Base-by-base conservation (phyloP, 441 rosid species). In the Gossypium gossypioides region DNA sequence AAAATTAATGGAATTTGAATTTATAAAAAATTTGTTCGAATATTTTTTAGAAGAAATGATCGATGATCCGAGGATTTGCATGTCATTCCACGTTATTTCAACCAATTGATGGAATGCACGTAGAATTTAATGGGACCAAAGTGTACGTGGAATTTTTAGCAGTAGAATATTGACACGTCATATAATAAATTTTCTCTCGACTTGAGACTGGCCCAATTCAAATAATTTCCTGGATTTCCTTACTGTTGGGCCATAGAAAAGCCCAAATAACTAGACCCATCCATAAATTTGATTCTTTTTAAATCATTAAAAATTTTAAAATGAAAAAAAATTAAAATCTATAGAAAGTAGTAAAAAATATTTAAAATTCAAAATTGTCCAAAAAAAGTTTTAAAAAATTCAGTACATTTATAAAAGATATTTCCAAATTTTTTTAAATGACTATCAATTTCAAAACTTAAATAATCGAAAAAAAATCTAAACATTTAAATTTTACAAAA, bases 91-190 rank as follows among this genome's bases (percentile, higher is more conserved):
- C 88, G 90, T 81, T 71, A 81, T 10, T 52, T 6, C 0, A 22
- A 4, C 90, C 90, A 83, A 86, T 83, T 0, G n/a, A 0, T 55
- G 4, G 8, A 0, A 0, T 25, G 71, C 92, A 86, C 84, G 84
- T 86, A 16, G 68, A n/a, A 6, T 1, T 72, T 22, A 18, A 16
- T n/a, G 13, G 9, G 51, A 52, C 22, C 12, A 32, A 25, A 12
- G 56, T 66, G 6, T 0, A n/a, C 42, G 29, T 34, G 12, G 29
- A n/a, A 54, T 19, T 54, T 54, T 3, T 0, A 0, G 79, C 72
- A 84, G 61, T 80, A 6, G 52, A 0, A 12, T 0, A 2, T 3
- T 12, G 77, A 67, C 86, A 82, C 80, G 87, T 72, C 48, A 67
- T 55, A 2, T 1, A 15, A 52, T 19, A 4, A 22, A 42, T 24